Conservation (phyloP, 441 rosid species). For the Gossypium gossypioides region DNA sequence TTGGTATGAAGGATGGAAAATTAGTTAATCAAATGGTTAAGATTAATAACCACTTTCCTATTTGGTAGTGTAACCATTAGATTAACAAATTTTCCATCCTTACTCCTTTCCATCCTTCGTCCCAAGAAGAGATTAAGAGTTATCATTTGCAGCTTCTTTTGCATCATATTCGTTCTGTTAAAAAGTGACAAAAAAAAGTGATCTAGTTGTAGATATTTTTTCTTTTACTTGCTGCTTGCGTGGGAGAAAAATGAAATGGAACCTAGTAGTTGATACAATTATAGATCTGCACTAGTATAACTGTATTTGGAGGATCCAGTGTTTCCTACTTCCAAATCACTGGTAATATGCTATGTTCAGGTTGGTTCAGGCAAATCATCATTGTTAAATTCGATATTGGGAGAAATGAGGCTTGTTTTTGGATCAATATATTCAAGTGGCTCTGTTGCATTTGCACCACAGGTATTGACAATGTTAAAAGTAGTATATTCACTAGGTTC, state of each 20-base stretch:
- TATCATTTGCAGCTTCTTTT: not conserved
- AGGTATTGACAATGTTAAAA: slow-evolving; percentile 35
- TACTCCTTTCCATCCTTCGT: no score
- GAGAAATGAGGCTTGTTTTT: slow-evolving; percentile 54
- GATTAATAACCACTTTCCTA: no score
- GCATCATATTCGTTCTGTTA: not conserved
- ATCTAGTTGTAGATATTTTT: not conserved
- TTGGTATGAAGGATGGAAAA: no score
- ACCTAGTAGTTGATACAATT: not conserved
- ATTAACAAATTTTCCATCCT: no score
- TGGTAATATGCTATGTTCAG: slow-evolving; percentile 33
- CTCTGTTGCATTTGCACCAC: slow-evolving; percentile 77
- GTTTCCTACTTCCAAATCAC: not conserved
- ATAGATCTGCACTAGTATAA: not conserved
- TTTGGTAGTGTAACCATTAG: no score
- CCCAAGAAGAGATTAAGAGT: no score
- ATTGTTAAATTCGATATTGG: slow-evolving; percentile 58
- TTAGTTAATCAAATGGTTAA: no score
- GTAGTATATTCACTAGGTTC: slow-evolving; percentile 9
- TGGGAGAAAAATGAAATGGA: not conserved
- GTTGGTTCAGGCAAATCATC: slow-evolving; percentile 98
- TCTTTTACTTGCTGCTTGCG: not conserved
- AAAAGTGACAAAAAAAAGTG: not conserved
- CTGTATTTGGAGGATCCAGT: not conserved
- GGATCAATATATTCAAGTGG: slow-evolving; percentile 57